Base-by-base conservation (phyloP, 108 stramenopile species). In the Aurantiochytrium sp. region DNA sequence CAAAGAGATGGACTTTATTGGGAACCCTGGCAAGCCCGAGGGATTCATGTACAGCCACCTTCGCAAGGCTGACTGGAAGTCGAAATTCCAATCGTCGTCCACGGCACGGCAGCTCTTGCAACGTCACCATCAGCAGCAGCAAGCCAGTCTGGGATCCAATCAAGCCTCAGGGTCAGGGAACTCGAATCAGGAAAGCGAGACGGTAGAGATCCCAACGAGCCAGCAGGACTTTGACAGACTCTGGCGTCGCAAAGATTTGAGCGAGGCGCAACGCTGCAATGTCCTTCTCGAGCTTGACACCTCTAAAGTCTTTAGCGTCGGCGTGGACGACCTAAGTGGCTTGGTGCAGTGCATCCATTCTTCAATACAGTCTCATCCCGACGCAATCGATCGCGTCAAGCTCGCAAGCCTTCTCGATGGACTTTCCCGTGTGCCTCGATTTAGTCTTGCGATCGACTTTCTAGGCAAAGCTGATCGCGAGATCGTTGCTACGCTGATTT, bases 1-100 rank as follows among this genome's bases (percentile, higher is more conserved):
- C 23, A 87, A 87, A 23, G 87, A 87, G 29, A 87, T 87, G 87
- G 87, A 87, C 49, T 83, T 83, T 45, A 53, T 83, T 18, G 76
- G 76, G 6, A 83, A 83, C 4, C 76, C 76, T 14, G 45, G 49
- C 76, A 53, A 23, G 45, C 76, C 49, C 45, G 76, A 83, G 51
- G 76, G 76, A 14, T 47, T 83, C 49, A 53, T 53, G 45, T 53
- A 69, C 42, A 69, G 64, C 64, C 64, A 69, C 64, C 42, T 69
- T 12, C 64, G 64, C 14, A 8, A 69, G 64, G 25, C 64, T 10
- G 64, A 69, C 42, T 69, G 64, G 64, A 69, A 69, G 64, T 69
- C 64, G 21, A 69, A 69, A 4, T 69, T 69, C 18, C 25, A 69
- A 23, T 69, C 64, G 8, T 69, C 64, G 25, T 83, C 76, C 6